These are phyloP conservation scores for Thermochaetoides dissita DNA, from an alignment of 2,329 filamentous ascomycete genomes.

Conservation along the genomic window DNA sequence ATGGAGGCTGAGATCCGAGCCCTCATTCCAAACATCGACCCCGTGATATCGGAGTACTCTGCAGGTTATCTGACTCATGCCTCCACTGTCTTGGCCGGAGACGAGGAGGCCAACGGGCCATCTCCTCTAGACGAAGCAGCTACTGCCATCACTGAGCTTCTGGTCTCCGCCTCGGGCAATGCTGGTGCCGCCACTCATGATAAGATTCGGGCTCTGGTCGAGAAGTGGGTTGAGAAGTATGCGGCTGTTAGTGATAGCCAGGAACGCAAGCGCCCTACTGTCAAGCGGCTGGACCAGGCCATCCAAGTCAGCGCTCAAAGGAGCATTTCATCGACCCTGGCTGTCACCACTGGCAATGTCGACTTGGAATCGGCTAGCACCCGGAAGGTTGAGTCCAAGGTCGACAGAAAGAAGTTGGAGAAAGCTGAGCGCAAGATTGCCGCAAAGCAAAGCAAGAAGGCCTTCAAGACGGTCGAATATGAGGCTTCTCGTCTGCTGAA, in stretches of 20 bases:
- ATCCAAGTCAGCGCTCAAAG: conserved; percentile 87
- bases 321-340: conserved; percentile 92
- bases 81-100: conserved; percentile 65
- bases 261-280: conserved; percentile 57
- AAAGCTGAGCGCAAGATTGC: conserved; percentile 97
- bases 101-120: conserved; percentile 50
- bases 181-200: conserved; percentile 57
- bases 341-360: conserved; percentile 68
- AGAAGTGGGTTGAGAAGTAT: conserved; percentile 78
- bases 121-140: conserved; percentile 78
- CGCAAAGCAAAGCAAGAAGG: conserved; percentile 96
- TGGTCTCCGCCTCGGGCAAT: conserved; percentile 85
- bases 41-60: conserved; percentile 79
- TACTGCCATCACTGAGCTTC: conserved; percentile 67
- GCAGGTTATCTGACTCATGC: conserved; percentile 91
- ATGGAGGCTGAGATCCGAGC: conserved; percentile 86
- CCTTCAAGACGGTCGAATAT: conserved; percentile 96
- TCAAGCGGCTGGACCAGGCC: conserved; percentile 80
- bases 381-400: conserved; percentile 91
- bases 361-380: conserved; percentile 88
- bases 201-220: conserved; percentile 68
- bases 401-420: conserved; percentile 97
- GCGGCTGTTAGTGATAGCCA: conserved; percentile 54
- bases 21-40: conserved; percentile 75
- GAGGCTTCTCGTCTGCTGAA: conserved; percentile 85